Evolutionary conservation across 2,329 filamentous ascomycete genomes (phyloP).

Genomic region (Aspergillus niger): DNA sequence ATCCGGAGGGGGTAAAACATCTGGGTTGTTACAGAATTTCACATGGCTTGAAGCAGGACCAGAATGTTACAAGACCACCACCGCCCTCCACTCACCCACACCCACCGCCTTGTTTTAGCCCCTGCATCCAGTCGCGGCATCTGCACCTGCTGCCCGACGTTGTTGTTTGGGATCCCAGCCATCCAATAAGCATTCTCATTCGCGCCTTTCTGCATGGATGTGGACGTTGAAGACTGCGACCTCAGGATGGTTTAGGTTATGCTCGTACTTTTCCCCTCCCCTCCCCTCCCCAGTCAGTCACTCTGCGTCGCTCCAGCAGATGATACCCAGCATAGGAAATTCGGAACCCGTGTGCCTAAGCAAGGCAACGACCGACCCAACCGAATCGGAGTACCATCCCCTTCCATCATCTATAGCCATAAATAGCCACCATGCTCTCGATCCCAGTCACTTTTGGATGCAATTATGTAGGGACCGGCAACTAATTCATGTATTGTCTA

Average conservation of each 20-base stretch:
- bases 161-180: slow-evolving; percentile 2
- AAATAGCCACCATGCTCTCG: not conserved
- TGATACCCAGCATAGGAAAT: not conserved
- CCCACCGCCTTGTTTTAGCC: slow-evolving; percentile 10
- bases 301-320: not conserved
- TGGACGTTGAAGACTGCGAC: not conserved
- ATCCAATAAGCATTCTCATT: not conserved
- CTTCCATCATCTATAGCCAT: not conserved
- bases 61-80: slow-evolving; percentile 2
- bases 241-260: slow-evolving; percentile 2
- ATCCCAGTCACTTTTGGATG: not conserved
- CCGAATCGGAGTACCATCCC: not conserved
- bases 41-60: slow-evolving; percentile 4
- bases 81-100: slow-evolving; percentile 1
- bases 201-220: not conserved
- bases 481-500: not conserved
- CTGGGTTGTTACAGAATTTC: slow-evolving; percentile 7
- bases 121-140: slow-evolving; percentile 6
- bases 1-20: slow-evolving; percentile 1
- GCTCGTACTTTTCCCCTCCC: not conserved
- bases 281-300: not conserved
- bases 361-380: not conserved
- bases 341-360: not conserved
- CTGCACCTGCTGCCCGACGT: slow-evolving; percentile 7
- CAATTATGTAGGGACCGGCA: not conserved